Evolutionary conservation across 1,284 basidiomycete species (phyloP).

Genomic region (Trichosporon ovoides): DNA sequence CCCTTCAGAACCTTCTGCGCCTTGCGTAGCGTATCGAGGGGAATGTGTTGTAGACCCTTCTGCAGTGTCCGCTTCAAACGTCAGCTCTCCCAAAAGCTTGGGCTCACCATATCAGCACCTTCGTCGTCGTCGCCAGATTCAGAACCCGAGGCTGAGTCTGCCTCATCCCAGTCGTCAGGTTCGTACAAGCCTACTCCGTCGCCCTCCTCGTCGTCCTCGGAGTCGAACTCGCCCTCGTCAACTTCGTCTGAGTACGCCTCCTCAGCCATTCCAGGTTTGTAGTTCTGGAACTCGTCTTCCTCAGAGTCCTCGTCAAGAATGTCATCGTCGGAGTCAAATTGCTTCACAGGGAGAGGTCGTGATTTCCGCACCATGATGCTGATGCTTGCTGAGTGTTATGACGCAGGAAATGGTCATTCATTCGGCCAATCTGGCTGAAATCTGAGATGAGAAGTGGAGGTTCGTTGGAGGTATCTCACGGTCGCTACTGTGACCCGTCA

Average conservation of each 20-base stretch:
- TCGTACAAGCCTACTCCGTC: slow-evolving; percentile 40
- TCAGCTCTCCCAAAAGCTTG: background rate
- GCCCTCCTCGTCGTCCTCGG: slow-evolving; percentile 37
- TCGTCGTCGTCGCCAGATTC: slow-evolving; percentile 13
- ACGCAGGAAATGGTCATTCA: background rate
- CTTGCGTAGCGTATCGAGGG: slow-evolving; percentile 51
- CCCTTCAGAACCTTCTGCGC: slow-evolving; percentile 14
- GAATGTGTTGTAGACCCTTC: slow-evolving; percentile 21
- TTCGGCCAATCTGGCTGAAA: background rate
- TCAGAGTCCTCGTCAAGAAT: slow-evolving; percentile 42
- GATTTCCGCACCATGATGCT: background rate
- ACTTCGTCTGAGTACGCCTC: slow-evolving; percentile 52
- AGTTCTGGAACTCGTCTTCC: slow-evolving; percentile 40
- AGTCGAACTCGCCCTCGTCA: slow-evolving; percentile 50
- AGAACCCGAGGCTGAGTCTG: slow-evolving; percentile 33
- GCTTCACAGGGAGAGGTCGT: background rate
- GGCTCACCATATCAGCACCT: slow-evolving; percentile 24
- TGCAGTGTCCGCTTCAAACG: slow-evolving; percentile 11
- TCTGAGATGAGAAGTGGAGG: slow-evolving; percentile 1
- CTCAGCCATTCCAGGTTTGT: slow-evolving; percentile 37
- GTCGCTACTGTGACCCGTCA: background rate
- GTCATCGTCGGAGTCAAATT: slow-evolving; percentile 25
- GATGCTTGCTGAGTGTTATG: background rate
- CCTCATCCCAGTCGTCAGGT: slow-evolving; percentile 44
- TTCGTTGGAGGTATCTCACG: background rate